Conservation (phyloP, 1,284 basidiomycete species). For the Cutaneotrichosporon sp. region DNA sequence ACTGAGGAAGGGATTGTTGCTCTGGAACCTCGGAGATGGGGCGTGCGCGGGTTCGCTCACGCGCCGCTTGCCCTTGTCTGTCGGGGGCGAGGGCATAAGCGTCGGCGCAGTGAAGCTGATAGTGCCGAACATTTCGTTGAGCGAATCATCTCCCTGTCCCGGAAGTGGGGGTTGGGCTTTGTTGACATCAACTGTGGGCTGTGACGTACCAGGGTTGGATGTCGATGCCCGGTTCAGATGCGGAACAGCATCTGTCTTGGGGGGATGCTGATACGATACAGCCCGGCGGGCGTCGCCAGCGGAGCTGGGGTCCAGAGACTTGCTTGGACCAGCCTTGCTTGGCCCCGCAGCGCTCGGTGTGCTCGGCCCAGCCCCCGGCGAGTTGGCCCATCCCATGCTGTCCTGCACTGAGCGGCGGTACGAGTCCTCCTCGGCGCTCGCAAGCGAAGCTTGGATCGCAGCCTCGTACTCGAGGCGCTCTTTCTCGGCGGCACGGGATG, state of each 20-base stretch:
- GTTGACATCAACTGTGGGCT: neutral
- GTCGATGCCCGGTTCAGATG: no score
- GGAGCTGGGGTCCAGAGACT: no score
- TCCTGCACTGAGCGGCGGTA: slow-evolving; percentile 1
- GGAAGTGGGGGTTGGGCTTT: neutral
- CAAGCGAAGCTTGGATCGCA: slow-evolving; percentile 36
- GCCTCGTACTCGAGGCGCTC: slow-evolving; percentile 41
- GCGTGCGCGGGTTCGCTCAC: neutral
- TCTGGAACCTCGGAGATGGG: slow-evolving; percentile 23
- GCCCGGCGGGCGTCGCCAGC: no score
- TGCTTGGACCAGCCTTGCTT: no score
- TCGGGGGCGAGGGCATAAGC: slow-evolving; percentile 16
- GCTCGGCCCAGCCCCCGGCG: neutral
- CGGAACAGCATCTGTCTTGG: no score
- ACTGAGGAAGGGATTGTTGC: slow-evolving; percentile 53
- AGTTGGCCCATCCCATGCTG: neutral
- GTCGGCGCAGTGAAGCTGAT: slow-evolving; percentile 11
- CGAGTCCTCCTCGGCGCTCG: slow-evolving; percentile 27
- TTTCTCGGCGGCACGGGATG: slow-evolving; percentile 27
- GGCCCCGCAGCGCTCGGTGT: no score
- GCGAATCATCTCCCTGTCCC: neutral
- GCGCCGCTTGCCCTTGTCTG: slow-evolving; percentile 19
- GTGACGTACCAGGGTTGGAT: neutral
- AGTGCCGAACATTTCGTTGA: slow-evolving; percentile 13
- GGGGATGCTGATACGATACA: no score